A percentile compares a stretch with the other conserved stretches of the same genome.
Evolutionary conservation across 202 grass and related monocot genomes (phyloP).

Genomic region (Schoenoplectus tabernaemontani): DNA sequence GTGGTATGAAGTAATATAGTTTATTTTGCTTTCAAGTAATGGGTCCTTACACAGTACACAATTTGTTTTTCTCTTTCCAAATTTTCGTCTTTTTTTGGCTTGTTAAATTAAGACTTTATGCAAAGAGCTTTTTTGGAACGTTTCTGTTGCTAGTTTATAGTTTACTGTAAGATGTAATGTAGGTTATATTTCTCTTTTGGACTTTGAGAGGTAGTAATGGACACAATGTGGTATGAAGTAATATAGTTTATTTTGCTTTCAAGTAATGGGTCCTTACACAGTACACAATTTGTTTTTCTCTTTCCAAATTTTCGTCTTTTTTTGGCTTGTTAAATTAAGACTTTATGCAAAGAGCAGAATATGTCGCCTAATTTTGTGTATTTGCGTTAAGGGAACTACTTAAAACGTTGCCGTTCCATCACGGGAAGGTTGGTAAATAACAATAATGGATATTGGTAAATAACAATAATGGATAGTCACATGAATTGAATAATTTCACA

Average conservation of each 20-base stretch:
- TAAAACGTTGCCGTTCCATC: not conserved
- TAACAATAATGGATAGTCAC: not conserved
- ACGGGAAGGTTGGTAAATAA: not conserved
- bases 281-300: not conserved
- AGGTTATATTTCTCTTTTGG: conserved; percentile 2
- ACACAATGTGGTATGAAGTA: too few species aligned
- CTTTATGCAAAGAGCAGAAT: not conserved
- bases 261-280: not conserved
- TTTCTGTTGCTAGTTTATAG: not conserved
- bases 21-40: not conserved
- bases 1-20: not conserved
- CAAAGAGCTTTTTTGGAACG: not conserved
- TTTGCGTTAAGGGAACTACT: not conserved
- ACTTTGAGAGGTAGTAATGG: not conserved
- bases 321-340: not conserved
- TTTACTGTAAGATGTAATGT: not conserved
- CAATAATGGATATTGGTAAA: too few species aligned
- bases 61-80: not conserved
- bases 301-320: not conserved
- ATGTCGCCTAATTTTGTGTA: not conserved
- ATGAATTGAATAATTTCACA: not conserved
- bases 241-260: not conserved
- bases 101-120: not conserved
- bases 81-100: not conserved
- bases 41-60: too few species aligned